Evolutionary conservation across 805 yeast genomes (phyloP), one percentile per base, ranked within the genome.

Genomic region (Tetrapisispora pingtungensis): DNA sequence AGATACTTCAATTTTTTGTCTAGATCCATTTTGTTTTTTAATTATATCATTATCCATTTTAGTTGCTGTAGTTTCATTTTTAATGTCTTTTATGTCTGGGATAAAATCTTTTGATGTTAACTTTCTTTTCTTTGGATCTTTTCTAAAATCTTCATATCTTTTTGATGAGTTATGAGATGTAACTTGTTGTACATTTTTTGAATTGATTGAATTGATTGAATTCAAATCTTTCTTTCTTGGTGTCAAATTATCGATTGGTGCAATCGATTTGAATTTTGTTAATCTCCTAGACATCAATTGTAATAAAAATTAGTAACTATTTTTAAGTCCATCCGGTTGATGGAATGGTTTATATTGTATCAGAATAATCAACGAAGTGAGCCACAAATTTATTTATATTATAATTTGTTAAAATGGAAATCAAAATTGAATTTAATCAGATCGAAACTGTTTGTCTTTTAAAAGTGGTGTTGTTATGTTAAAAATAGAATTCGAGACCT

Each of bases 121-220:
- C 22, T 46, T 44, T 33, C 49, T 54, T 13, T 50, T 46, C 41
- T 44, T 48, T 5, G 49, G 49, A 43, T 51, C 56, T 32, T 42
- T 53, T 30, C 57, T 49, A 27, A 40, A 41, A 10, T 41, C 42
- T 20, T 43, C 48, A 44, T 57, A 57, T 27, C 60, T 17, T 19
- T 42, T 36, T n/a, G 44, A n/a, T 12, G 28, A 27, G 22, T 10
- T 41, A n/a, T 33, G 38, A 27, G 39, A 4, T 14, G 8, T 3
- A n/a, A 4, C 8, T 10, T 7, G 14, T 18, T 12, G 14, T 24
- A 17, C 27, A 8, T 15, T 27, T 22, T 24, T 22, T 17, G 22
- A 17, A 4, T 12, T 18, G 15, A 12, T 10, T n/a, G 6, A 26
- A 22, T n/a, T 24, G 7, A 3, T 22, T 5, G 18, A 10, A 14